Base-by-base conservation (phyloP, 108 stramenopile genomes). In the Skeletonema costatum region DNA sequence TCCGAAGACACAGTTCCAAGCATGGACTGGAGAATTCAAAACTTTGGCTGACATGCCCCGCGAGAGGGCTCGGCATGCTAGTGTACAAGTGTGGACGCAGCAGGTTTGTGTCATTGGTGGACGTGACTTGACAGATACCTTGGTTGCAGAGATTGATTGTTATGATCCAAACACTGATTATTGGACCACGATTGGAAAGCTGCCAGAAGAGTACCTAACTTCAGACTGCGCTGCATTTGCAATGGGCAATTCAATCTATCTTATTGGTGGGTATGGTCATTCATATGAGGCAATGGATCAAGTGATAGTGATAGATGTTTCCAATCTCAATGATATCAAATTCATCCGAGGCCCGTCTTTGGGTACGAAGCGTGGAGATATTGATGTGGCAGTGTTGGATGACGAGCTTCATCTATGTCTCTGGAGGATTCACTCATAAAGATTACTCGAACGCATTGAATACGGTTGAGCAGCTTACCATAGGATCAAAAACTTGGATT, bases 401-500 rank as follows among this genome's bases (percentile, higher is more conserved):
- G 51, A 72, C 59, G 61, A 66, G 7, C n/a, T 63, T 48, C 1
- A 85, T 75, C 17, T 82, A 73, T 70, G 81, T 85, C 17, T 59
- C 79, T 12, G 87, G 88, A 51, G 88, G 88, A n/a, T 89, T 85
- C 71, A 75, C 85, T 19, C 19, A 81, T 25, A 71, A 86, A 48
- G 62, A 69, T 21, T 86, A 77, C 31, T 89, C 86, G 14, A 64
- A 64, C 33, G 78, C 88, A 11, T 62, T 87, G 41, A 71, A 39
- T 4, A 63, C 71, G 30, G 82, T 83, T 7, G 86, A 87, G 58
- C 63, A 64, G 12, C 87, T 83, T 39, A 61, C 63, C 51, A 83
- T 87, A 61, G 81, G 44, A 33, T 48, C 32, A 16, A 29, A 38
- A 16, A 58, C 60, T 38, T 56, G 53, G 53, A 25, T 56, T 10